Conservation (phyloP, 352 stramenopile species). For the Aphanomyces stellatus region DNA sequence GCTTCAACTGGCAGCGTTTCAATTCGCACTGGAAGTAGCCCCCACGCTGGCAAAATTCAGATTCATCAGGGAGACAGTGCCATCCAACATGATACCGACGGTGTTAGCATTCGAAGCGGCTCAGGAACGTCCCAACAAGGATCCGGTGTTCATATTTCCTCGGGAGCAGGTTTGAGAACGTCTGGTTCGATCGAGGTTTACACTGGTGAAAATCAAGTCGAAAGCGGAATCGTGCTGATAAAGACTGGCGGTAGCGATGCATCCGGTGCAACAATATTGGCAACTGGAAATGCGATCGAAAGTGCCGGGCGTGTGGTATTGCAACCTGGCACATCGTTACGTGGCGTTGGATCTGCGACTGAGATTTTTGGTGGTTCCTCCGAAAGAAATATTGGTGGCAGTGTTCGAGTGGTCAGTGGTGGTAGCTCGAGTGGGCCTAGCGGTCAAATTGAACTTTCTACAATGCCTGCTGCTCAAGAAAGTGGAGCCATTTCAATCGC, state of each 20-base stretch:
- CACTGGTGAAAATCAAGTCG: background rate
- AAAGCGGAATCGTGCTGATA: background rate
- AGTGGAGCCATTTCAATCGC: background rate
- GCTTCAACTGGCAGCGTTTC: background rate
- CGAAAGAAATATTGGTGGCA: background rate
- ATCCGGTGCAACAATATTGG: background rate
- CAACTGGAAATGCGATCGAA: background rate
- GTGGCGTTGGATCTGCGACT: background rate
- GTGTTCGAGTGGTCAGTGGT: background rate
- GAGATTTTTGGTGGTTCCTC: background rate
- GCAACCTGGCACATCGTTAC: background rate
- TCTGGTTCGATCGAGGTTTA: background rate
- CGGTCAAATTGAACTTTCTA: background rate
- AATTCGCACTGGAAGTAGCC: background rate
- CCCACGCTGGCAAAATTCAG: background rate
- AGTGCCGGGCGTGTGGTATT: background rate
- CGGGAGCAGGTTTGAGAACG: background rate
- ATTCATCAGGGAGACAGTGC: constrained; percentile 10
- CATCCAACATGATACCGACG: background rate
- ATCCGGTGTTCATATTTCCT: background rate
- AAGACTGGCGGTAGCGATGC: background rate
- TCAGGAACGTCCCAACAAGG: background rate
- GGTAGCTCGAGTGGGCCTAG: background rate
- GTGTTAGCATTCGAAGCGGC: background rate
- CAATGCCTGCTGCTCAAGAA: background rate